Evolutionary conservation across 257 asterid genomes (phyloP), one percentile per base, ranked within the genome.

Genomic region (Phtheirospermum japonicum): DNA sequence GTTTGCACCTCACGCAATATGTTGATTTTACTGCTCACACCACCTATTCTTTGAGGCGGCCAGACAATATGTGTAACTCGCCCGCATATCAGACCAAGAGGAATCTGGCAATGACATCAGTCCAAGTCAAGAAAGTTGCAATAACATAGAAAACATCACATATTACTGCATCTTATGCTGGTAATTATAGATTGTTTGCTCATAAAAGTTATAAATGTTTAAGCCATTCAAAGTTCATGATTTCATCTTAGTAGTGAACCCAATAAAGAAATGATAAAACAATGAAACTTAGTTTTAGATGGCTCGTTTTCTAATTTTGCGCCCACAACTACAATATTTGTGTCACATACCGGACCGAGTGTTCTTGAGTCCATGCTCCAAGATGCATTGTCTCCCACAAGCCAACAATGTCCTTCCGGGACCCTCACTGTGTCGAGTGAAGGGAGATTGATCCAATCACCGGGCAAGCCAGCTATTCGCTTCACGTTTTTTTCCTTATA

Each of bases 371-470:
- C 99, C 33, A 71, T 52, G 84, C 96, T 92, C 60, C 70, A 76
- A 64, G 80, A 85, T 4, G 81, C 69, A 71, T 92, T 92, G 77
- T 89, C 99, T 28, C 99, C 99, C 50, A 76, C 89, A 52, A 89
- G 95, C 97, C 96, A 92, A 73, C 97, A 92, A 75, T 85, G 96
- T 61, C 99, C 97, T 67, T 83, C 85, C 9, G 99, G 97, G 55
- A 92, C 60, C 76, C 75, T 67, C 59, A 83, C 68, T 4, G 79
- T 68, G 66, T 85, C 93, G 34, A 74, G 64, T 26, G 83, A 67
- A 19, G 85, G 71, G 65, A 74, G 62, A 53, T 75, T 59, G 61
- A 89, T 70, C 94, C 84, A 87, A 46, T 93, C 96, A 54, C 95
- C 97, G 7, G 99, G 87, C 75, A 93, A 73, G 64, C 75, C 99